phyloP scores from a whole-genome alignment of 768 basidiomycete genomes.

The Lactarius vividus region DNA sequence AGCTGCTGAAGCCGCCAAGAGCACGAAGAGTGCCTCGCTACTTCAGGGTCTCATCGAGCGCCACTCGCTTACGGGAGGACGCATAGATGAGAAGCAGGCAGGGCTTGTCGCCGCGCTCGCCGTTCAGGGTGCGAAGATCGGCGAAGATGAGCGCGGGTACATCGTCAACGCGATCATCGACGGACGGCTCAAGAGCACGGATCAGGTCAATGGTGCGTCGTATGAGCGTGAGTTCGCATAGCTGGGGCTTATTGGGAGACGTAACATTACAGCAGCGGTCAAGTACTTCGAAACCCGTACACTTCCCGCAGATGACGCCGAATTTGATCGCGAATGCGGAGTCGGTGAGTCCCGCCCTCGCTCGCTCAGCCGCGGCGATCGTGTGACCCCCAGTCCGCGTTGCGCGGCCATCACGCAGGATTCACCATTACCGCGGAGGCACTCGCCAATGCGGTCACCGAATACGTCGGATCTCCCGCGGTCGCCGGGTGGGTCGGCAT shows the following conservation, averaged over 20 bases:
- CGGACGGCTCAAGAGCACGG: conserved; percentile 69
- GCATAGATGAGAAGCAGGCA: conserved; percentile 75
- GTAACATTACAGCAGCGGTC: conserved; percentile 53
- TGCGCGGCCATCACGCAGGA: conserved; percentile 45
- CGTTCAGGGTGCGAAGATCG: conserved; percentile 60
- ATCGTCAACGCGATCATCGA: conserved; percentile 67
- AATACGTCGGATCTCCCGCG: conserved; percentile 55
- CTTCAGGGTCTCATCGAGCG: conserved; percentile 67
- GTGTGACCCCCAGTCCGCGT: neutral
- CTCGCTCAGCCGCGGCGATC: neutral
- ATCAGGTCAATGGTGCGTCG: conserved; percentile 80
- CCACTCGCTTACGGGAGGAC: conserved; percentile 45
- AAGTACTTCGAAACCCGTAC: conserved; percentile 68
- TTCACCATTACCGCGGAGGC: conserved; percentile 72
- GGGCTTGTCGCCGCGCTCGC: conserved; percentile 67
- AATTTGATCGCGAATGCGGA: conserved; percentile 80
- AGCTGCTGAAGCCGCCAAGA: conserved; percentile 80
- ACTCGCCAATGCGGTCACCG: conserved; percentile 51
- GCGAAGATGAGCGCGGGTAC: conserved; percentile 54
- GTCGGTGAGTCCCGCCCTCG: conserved; percentile 61
- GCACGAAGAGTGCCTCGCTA: conserved; percentile 67
- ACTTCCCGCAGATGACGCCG: conserved; percentile 58
- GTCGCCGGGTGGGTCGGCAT: conserved; percentile 74
- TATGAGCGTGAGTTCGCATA: neutral
- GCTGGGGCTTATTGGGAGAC: neutral